Conservation (phyloP, 768 basidiomycete species). For the Stropharia rugosoannulata region DNA sequence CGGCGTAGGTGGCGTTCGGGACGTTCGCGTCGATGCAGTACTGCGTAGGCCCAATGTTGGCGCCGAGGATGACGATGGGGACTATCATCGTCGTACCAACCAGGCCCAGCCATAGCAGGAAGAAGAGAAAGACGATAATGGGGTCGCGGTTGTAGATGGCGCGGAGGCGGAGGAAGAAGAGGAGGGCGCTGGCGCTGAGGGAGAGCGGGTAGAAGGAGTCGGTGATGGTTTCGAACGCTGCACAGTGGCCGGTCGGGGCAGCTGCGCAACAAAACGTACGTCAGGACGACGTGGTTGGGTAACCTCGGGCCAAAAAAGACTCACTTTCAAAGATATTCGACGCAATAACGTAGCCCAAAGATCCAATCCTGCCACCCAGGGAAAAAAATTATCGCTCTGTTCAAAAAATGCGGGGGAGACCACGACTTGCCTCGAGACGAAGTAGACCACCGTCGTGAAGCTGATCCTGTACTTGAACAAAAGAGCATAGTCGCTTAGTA, state of each 20-base stretch:
- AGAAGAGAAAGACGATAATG: not conserved
- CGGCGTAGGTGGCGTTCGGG: not conserved
- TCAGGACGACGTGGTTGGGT: not conserved
- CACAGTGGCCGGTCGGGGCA: slow-evolving; percentile 2
- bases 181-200: slow-evolving; percentile 3
- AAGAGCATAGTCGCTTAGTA: slow-evolving; percentile 6
- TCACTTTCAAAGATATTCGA: slow-evolving; percentile 6
- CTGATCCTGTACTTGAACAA: slow-evolving; percentile 5
- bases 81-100: slow-evolving; percentile 3
- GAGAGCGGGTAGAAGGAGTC: slow-evolving; percentile 6
- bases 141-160: slow-evolving; percentile 7
- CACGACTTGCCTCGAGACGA: slow-evolving; percentile 5
- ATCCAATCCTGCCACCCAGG: slow-evolving; percentile 1
- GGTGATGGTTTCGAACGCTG: slow-evolving; percentile 4
- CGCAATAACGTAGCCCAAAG: slow-evolving; percentile 6
- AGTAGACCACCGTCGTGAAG: slow-evolving; percentile 10
- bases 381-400: not conserved
- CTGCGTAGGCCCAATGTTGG: slow-evolving; percentile 5
- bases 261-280: not conserved
- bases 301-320: not conserved
- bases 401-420: not conserved
- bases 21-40: slow-evolving; percentile 7
- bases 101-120: slow-evolving; percentile 5
- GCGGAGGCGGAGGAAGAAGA: slow-evolving; percentile 8
- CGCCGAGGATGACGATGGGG: slow-evolving; percentile 2